Conservation (phyloP, 306 rosid genomes). For the Parietaria judaica region DNA sequence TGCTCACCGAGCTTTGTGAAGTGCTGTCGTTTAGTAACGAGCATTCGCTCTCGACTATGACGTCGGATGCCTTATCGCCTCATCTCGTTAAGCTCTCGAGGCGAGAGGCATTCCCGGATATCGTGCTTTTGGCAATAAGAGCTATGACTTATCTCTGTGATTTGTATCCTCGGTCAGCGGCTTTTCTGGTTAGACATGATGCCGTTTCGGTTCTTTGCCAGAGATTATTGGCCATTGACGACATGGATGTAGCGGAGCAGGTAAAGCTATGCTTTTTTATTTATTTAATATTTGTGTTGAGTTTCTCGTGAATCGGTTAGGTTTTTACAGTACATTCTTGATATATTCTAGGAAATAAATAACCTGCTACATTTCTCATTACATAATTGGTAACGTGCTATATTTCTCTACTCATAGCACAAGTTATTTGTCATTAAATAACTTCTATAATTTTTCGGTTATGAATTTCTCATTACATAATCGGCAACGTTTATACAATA, state of each 20-base stretch:
- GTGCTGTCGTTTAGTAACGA: constrained; percentile 82
- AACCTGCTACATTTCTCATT: no score
- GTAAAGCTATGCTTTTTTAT: constrained; percentile 22
- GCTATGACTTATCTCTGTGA: constrained; percentile 92
- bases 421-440: no score
- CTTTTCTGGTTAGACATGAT: constrained; percentile 73
- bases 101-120: constrained; percentile 58
- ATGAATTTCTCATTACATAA: no score
- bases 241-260: constrained; percentile 96
- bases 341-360: no score
- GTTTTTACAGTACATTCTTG: no score
- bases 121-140: constrained; percentile 77
- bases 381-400: no score
- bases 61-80: constrained; percentile 59
- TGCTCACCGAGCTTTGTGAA: constrained; percentile 82
- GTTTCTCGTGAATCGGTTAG: no score
- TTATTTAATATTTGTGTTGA: no score
- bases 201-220: constrained; percentile 79
- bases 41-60: constrained; percentile 72
- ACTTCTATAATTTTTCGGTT: no score
- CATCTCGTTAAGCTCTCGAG: constrained; percentile 66
- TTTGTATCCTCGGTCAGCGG: constrained; percentile 71
- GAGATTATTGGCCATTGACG: constrained; percentile 65
- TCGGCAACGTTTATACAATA: no score
- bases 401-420: no score